Conservation (phyloP, 2,329 filamentous ascomycete species). For the Volutella citrinella region DNA sequence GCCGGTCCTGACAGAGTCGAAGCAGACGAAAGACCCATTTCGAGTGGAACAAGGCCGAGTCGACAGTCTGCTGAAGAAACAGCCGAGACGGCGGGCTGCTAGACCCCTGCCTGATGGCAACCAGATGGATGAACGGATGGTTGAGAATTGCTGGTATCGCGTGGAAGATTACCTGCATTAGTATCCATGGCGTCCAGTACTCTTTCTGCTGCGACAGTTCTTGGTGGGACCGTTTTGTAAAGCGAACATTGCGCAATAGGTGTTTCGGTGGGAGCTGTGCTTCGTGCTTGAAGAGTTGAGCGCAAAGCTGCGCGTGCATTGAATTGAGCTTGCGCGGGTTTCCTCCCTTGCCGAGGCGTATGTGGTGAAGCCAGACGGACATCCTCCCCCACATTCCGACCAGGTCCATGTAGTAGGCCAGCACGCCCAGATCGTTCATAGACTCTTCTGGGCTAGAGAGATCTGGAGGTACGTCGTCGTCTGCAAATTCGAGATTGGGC, state of each 20-base stretch:
- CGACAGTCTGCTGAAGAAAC: slow-evolving; percentile 5
- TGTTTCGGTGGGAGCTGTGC: background rate
- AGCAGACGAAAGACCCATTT: slow-evolving; percentile 3
- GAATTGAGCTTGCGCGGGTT: background rate
- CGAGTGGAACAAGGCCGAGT: slow-evolving; percentile 3
- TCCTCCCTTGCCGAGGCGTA: background rate
- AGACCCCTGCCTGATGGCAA: background rate
- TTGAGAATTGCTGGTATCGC: slow-evolving; percentile 1
- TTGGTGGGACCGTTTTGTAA: background rate
- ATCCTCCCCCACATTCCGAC: background rate
- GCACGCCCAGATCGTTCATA: background rate
- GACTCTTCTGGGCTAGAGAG: background rate
- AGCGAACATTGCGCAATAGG: background rate
- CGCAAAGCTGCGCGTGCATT: background rate
- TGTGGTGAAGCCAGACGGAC: background rate
- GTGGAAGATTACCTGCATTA: slow-evolving; percentile 2
- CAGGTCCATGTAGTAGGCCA: background rate
- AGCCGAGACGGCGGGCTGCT: background rate
- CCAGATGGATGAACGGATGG: slow-evolving; percentile 4
- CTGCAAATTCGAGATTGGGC: background rate
- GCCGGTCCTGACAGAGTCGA: background rate
- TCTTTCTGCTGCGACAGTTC: background rate
- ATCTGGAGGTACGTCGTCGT: background rate
- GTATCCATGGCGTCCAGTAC: slow-evolving; percentile 5
- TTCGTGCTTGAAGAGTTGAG: slow-evolving; percentile 1